phyloP scores from a whole-genome alignment of 805 yeast species.

The Candida maesae region DNA sequence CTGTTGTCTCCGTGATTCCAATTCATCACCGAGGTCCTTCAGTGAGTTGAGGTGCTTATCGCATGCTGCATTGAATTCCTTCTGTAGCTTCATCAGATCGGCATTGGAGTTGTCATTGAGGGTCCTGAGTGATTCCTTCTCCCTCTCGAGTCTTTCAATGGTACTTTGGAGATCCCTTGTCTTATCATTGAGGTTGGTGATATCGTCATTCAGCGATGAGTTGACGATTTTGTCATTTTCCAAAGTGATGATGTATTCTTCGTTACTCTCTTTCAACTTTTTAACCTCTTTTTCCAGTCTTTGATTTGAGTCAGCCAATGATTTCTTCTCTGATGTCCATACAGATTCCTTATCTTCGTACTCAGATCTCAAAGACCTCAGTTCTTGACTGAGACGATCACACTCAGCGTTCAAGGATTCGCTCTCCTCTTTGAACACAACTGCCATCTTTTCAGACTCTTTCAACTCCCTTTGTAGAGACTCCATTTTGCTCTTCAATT shows the following conservation, averaged over 20 bases:
- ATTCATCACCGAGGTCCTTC: conserved; percentile 22
- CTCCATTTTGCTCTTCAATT: conserved; percentile 33
- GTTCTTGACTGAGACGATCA: conserved; percentile 41
- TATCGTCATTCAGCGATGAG: conserved; percentile 35
- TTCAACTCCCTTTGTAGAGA: conserved; percentile 31
- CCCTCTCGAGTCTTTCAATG: conserved; percentile 1
- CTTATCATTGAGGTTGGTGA: conserved; percentile 31
- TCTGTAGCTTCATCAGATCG: conserved; percentile 3
- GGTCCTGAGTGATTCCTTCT: not conserved
- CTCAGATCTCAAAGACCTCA: conserved; percentile 37
- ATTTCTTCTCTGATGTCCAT: conserved; percentile 3
- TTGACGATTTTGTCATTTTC: conserved; percentile 33
- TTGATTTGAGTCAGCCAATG: not conserved
- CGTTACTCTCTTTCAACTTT: conserved; percentile 35
- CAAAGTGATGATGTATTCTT: conserved; percentile 34
- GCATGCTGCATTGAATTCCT: conserved; percentile 2
- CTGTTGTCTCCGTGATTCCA: conserved; percentile 26
- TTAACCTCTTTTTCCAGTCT: conserved; percentile 18
- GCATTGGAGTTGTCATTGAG: conserved; percentile 6
- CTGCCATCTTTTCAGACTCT: conserved; percentile 31
- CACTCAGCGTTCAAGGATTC: conserved; percentile 50
- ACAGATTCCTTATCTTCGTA: conserved; percentile 20
- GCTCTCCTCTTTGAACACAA: conserved; percentile 39
- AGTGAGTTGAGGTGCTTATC: conserved; percentile 7
- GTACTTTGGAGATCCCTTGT: conserved; percentile 7